Base-by-base conservation (phyloP, 2,329 filamentous ascomycete genomes). In the Lecanoromycetidae sp. region DNA sequence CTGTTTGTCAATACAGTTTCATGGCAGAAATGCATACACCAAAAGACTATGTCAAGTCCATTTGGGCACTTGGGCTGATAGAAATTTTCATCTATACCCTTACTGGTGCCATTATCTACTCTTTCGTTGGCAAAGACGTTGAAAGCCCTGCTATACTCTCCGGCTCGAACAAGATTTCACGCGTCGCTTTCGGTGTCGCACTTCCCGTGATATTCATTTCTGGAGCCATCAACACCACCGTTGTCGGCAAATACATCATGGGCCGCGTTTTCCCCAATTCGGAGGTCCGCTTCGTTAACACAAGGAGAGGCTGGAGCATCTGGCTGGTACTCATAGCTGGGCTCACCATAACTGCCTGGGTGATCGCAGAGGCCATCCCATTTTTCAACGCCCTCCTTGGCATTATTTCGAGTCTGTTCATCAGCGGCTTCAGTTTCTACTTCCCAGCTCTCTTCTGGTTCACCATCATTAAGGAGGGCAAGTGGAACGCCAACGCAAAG, bases 391-490 rank as follows among this genome's bases (percentile, higher is more conserved):
- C 43, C 26, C 48, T 50, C 15, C 44, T 50, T 2, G 48, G 48
- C 36, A 40, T 50, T 36, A 50, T 50, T 19, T 50, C 48, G 5
- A 47, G 43, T 35, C 29, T 50, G 35, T 50, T 50, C 43, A 50
- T 30, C 36, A 50, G 48, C 43, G 48, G 42, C 19, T 50, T 52
- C 40, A 44, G 29, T 7, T 46, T 60, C 63, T 63, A 63, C 54
- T 63, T 64, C 55, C 63, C 63, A 0, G 63, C 48, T 6, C 42
- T 50, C 12, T 50, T 50, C 50, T 66, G 61, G 71, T 65, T 54
- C 54, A 50, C 45, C 36, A 45, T 51, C 17, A 53, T 71, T 56
- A 69, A 67, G 56, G 59, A 65, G 50, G 68, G 68, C 19, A 65
- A 64, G 50, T 71, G 68, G 66, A 58, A 61, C 39, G 48, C 52